These are phyloP conservation scores for Hevea brasiliensis DNA, from an alignment of 345 rosid genomes.

Conservation along the genomic window DNA sequence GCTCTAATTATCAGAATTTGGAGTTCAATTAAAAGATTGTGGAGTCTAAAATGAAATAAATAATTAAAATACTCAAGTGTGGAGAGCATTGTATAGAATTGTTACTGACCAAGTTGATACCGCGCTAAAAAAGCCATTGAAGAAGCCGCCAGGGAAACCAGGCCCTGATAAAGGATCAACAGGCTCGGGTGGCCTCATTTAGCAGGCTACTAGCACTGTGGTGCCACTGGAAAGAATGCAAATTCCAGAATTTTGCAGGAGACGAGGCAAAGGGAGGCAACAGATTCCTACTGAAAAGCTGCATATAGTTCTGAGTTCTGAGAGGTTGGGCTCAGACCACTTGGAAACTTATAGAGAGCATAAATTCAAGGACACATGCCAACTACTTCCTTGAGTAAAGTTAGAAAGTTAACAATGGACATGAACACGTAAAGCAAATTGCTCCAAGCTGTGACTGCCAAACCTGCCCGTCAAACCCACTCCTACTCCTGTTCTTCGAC, in stretches of 20 bases:
- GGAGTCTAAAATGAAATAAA: too few species aligned
- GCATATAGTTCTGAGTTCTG: too few species aligned
- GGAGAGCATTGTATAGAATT: background rate
- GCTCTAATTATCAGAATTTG: too few species aligned
- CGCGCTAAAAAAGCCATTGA: constrained; percentile 27
- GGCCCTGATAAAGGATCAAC: constrained; percentile 18
- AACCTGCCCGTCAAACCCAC: background rate
- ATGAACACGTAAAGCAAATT: background rate
- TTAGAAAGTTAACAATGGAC: too few species aligned
- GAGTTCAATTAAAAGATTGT: too few species aligned
- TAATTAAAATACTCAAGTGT: too few species aligned
- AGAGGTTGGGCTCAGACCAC: too few species aligned
- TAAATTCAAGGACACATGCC: background rate
- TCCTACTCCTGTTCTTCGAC: background rate
- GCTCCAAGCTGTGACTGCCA: background rate
- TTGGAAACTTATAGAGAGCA: too few species aligned
- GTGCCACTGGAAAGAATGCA: background rate
- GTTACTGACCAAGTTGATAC: constrained; percentile 30
- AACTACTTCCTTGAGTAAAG: background rate
- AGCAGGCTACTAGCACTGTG: background rate
- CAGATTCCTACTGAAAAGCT: too few species aligned
- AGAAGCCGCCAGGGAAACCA: constrained; percentile 19
- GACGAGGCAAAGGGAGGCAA: background rate
- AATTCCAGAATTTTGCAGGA: too few species aligned
- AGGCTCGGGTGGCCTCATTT: constrained; percentile 8